Evolutionary conservation across 345 rosid species (phyloP), one percentile per base, ranked within the genome.

Genomic region (Eucalyptus microcorys): DNA sequence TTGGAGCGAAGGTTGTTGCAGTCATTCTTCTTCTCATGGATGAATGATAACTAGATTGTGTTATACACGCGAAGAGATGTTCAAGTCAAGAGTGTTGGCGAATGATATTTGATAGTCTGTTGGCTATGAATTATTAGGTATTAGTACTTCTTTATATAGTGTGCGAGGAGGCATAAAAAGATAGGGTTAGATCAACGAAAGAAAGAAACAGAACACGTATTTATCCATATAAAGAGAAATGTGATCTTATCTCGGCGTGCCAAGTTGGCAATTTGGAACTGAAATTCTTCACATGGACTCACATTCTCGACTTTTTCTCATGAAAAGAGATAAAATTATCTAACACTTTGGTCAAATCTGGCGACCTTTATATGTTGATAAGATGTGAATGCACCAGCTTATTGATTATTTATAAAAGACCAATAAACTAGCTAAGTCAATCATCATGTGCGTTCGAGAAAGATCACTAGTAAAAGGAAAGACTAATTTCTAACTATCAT

Each of bases 1-100:
- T 85, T 88, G 92, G 91, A 68, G 89, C 92, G 8, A 79, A 71
- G 79, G 93, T 87, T 86, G 92, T 87, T 17, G 95, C 87, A 53
- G 92, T 92, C 98, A 94, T 95, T 87, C 27, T 83, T 61, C 83
- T 37, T 21, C 80, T 68, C 80, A 37, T 37, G 45, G 81, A 71
- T 17, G 22, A 71, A 71, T n/a, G 76, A 64, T n/a, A 64, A n/a
- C 91, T 64, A 81, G 86, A 76, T 84, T 79, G 27, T n/a, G 19
- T 4, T n/a, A 43, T 5, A 37, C 21, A 57, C 26, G 19, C 8
- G 22, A 32, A 66, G 32, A 40, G 49, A 22, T 26, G 32, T 21
- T 13, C 43, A 22, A 40, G 49, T 14, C 32, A 47, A 47, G 49
- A 42, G 49, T 10, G 86, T 81, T 81, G 86, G 49, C 49, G 47